A percentile compares a stretch with the other conserved stretches of the same genome.
phyloP scores from a whole-genome alignment of 2,329 filamentous ascomycete genomes.

The Acarospora socialis region DNA sequence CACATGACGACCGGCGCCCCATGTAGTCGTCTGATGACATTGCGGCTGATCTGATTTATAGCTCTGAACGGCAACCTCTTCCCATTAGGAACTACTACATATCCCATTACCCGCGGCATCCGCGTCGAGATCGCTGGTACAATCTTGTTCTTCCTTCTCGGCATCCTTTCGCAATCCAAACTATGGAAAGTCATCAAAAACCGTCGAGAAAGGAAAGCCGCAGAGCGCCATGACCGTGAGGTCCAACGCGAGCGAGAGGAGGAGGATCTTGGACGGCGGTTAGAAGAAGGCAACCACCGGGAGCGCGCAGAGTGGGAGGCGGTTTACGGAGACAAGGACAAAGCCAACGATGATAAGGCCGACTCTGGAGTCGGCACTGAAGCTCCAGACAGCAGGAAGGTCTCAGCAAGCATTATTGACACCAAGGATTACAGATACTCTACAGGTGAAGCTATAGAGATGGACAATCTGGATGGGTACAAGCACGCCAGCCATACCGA shows the following conservation, averaged over 20 bases:
- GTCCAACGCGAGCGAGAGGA: slow-evolving; percentile 49
- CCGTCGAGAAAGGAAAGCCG: slow-evolving; percentile 32
- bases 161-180: slow-evolving; percentile 70
- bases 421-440: slow-evolving; percentile 2
- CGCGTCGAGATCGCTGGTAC: slow-evolving; percentile 69
- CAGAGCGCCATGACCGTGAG: slow-evolving; percentile 35
- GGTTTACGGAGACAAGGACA: slow-evolving; percentile 50
- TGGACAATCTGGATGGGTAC: slow-evolving; percentile 6
- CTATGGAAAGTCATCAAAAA: slow-evolving; percentile 67
- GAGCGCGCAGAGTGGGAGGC: slow-evolving; percentile 56
- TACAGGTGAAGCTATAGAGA: slow-evolving; percentile 8
- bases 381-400: slow-evolving; percentile 11
- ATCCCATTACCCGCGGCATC: slow-evolving; percentile 76
- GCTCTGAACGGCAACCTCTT: slow-evolving; percentile 66
- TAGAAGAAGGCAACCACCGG: slow-evolving; percentile 30
- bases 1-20: no score
- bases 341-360: slow-evolving; percentile 19
- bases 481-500: slow-evolving; percentile 16
- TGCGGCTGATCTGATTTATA: no score
- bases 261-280: slow-evolving; percentile 50
- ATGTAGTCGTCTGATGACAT: no score
- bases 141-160: slow-evolving; percentile 58
- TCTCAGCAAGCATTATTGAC: slow-evolving; percentile 9
- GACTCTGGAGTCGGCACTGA: slow-evolving; percentile 39
- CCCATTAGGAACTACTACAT: slow-evolving; percentile 59